Conservation (phyloP, 306 rosid species). For the Abrus precatorius region DNA sequence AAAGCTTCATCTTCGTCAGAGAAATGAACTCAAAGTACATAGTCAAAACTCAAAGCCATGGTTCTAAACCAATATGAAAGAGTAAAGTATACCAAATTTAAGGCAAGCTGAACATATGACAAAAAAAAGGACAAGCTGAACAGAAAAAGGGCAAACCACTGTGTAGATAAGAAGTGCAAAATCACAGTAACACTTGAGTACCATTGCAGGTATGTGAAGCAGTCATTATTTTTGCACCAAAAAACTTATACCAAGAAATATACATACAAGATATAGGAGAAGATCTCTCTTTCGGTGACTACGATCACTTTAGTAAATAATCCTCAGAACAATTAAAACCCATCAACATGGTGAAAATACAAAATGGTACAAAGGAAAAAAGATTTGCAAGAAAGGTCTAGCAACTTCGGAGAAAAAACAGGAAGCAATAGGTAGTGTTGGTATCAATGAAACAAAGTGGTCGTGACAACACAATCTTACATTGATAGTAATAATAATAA, state of each 20-base stretch:
- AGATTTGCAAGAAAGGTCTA: not conserved
- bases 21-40: slow-evolving; percentile 37
- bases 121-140: slow-evolving; percentile 1
- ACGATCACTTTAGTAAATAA: slow-evolving; percentile 20
- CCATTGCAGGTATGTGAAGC: slow-evolving; percentile 40
- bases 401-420: no score
- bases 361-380: not conserved
- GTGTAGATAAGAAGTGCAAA: slow-evolving; percentile 39
- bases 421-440: not conserved
- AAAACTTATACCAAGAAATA: not conserved
- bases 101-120: not conserved
- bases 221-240: slow-evolving; percentile 33
- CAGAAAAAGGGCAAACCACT: slow-evolving; percentile 26
- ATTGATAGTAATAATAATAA: not conserved
- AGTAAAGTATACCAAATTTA: slow-evolving; percentile 37
- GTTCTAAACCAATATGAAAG: slow-evolving; percentile 35
- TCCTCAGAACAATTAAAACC: slow-evolving; percentile 6
- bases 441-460: slow-evolving; percentile 21
- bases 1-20: slow-evolving; percentile 32
- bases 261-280: slow-evolving; percentile 29
- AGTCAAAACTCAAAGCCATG: slow-evolving; percentile 37
- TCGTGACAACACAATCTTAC: not conserved
- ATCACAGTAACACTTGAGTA: slow-evolving; percentile 32
- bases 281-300: not conserved
- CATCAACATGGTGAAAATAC: slow-evolving; percentile 27